Conservation (phyloP, 495 filamentous ascomycete genomes). For the Paragyromitra xinjiangensis region DNA sequence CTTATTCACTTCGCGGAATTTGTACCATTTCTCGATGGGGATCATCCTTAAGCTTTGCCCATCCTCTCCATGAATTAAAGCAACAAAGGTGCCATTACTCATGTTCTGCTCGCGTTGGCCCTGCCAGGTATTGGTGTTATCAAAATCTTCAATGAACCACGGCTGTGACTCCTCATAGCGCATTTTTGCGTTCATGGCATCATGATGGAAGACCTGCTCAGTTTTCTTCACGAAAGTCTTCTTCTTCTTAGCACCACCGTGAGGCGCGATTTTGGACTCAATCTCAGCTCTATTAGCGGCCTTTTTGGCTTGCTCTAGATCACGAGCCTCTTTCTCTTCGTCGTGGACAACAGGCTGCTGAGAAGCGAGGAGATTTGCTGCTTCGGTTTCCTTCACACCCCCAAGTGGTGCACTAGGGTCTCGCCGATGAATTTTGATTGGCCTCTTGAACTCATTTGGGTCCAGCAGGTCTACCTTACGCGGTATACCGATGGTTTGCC, state of each 20-base stretch:
- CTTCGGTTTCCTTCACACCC: constrained; percentile 65
- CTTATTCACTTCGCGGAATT: constrained; percentile 79
- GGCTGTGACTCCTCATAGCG: constrained; percentile 93
- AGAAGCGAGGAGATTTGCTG: constrained; percentile 11
- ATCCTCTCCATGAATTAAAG: constrained; percentile 72
- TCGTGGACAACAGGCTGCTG: constrained; percentile 59
- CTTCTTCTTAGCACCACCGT: constrained; percentile 66
- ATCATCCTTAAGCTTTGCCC: constrained; percentile 75
- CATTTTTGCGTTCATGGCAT: constrained; percentile 76
- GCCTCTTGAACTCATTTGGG: constrained; percentile 81
- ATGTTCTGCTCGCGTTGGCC: constrained; percentile 85
- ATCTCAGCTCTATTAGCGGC: constrained; percentile 82
- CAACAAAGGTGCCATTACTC: constrained; percentile 75
- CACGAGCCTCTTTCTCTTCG: constrained; percentile 74
- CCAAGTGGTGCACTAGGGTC: constrained; percentile 75
- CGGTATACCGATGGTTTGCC: constrained; percentile 14
- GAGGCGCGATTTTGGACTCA: constrained; percentile 84
- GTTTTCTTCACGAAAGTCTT: constrained; percentile 79
- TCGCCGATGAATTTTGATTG: constrained; percentile 84
- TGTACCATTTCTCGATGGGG: constrained; percentile 93
- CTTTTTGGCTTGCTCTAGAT: constrained; percentile 73
- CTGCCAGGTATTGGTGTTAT: constrained; percentile 89
- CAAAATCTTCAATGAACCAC: constrained; percentile 96
- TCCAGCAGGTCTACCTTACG: constrained; percentile 73
- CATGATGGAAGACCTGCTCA: constrained; percentile 67